Base-by-base conservation (phyloP, 2,329 filamentous ascomycete genomes). In the Paraconiothyrium sp. region DNA sequence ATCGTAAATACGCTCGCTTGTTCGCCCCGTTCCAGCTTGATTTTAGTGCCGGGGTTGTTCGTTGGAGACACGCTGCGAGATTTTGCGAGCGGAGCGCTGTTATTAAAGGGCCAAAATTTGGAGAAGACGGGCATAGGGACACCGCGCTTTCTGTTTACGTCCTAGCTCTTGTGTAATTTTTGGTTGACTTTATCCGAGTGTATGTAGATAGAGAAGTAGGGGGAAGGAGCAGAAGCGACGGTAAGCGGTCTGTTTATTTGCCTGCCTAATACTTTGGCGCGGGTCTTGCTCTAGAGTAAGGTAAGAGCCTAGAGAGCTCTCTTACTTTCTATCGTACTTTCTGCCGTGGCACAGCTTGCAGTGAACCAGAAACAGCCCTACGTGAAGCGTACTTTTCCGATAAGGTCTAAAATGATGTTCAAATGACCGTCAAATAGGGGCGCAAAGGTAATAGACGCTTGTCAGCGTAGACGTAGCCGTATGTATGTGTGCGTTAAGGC, bases 31-130 rank as follows among this genome's bases (percentile, higher is more conserved):
- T 24, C 39, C 13, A 30, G 37, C 22, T n/a, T 2, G 13, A 37
- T 7, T 5, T 13, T 8, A 9, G 24, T 2, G 9, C 35, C 11
- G 37, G 22, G 20, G 37, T 16, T 13, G 37, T 32, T 1, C 3
- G 24, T 2, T 8, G n/a, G 22, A 43, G 37, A 16, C 20, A 37
- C 24, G 35, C 14, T 10, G 37, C 10, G 20, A 24, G 49, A 16
- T 39, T 27, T n/a, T 34, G 49, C 7, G 30, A 30, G 16, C 3
- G 34, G 16, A 24, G 49, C 49, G 34, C n/a, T 39, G 3, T 5
- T 14, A n/a, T 43, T n/a, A 37, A 54, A 54, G 22, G 51, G 51
- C 51, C 35, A 43, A 16, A 20, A 22, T 6, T 32, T 44, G 37
- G 37, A 32, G 7, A 43, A 43, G 16, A n/a, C 37, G 22, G 37